These are phyloP conservation scores for Calonectria henricotiae DNA, from an alignment of 2,329 filamentous ascomycete genomes.

Conservation along the genomic window DNA sequence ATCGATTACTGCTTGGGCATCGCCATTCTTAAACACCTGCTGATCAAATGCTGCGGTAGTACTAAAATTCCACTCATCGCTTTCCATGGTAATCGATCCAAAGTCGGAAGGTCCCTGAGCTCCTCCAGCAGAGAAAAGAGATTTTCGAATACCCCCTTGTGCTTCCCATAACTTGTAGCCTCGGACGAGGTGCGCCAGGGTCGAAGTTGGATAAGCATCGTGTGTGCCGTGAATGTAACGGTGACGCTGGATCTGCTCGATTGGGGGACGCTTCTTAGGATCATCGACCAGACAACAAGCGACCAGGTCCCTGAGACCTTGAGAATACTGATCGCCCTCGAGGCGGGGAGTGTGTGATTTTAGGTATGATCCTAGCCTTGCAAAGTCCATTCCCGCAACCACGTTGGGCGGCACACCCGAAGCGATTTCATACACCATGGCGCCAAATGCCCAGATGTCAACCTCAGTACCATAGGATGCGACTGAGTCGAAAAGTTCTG, in stretches of 20 bases:
- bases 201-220: conserved; percentile 75
- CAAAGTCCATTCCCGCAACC: conserved; percentile 65
- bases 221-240: conserved; percentile 78
- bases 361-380: conserved; percentile 71
- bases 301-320: conserved; percentile 78
- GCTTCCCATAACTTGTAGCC: conserved; percentile 85
- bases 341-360: conserved; percentile 78
- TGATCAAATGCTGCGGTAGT: conserved; percentile 77
- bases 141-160: conserved; percentile 79
- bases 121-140: conserved; percentile 74
- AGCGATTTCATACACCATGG: conserved; percentile 86
- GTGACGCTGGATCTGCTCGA: conserved; percentile 80
- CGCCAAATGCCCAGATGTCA: conserved; percentile 90
- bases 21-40: conserved; percentile 68
- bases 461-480: conserved; percentile 80
- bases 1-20: conserved; percentile 74
- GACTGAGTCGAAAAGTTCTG: conserved; percentile 79
- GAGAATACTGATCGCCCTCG: conserved; percentile 80
- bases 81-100: conserved; percentile 63
- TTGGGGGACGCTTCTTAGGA: conserved; percentile 78
- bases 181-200: conserved; percentile 77
- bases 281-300: conserved; percentile 82
- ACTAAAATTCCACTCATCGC: conserved; percentile 79
- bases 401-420: conserved; percentile 83
- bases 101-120: conserved; percentile 69